Base-by-base conservation (phyloP, 768 basidiomycete species). In the Hirschioporus abietinus region DNA sequence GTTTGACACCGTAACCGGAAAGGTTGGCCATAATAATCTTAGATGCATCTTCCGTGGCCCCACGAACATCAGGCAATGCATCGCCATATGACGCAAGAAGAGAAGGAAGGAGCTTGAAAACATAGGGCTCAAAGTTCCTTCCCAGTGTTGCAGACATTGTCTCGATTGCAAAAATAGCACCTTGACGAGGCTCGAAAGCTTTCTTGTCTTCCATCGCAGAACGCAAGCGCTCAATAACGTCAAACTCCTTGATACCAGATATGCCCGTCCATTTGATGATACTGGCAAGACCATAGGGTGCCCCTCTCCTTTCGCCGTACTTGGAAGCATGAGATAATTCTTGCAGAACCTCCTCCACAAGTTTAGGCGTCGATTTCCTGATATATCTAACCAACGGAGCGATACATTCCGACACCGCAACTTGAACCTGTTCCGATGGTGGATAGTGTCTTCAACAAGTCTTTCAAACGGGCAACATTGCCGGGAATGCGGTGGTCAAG, bases 381-480 rank as follows among this genome's bases (percentile, higher is more conserved):
- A 93, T 90, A 34, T 88, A 77, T 36, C 84, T 83, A 58, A 95
- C 92, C 7, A 99, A 81, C 0, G 95, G 93, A 0, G 93, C 90
- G 3, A 99, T 81, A 78, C 96, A 99, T 67, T 98, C 97, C 0
- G 96, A 93, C 1, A 99, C 95, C 8, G 97, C 96, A 60, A 93
- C 89, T 75, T 99, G 96, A 0, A 99, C 97, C 73, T 96, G 90
- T 74, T 99, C 97, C 1, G 95, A 87, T 0, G 96, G 97, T n/a
- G n/a, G n/a, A n/a, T n/a, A n/a, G n/a, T 0, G 96, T 99, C 76
- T 90, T 91, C 66, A 99, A 81, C 0, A 96, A 93, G 35, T 92
- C 92, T 8, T 96, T 86, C 23, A 99, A 81, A 10, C 95, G 82
- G 68, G 93, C 88, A 9, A 98, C 90, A 68, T 98, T 92, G 12